phyloP scores from a whole-genome alignment of 306 rosid species.

The Gastrolobium bilobum region DNA sequence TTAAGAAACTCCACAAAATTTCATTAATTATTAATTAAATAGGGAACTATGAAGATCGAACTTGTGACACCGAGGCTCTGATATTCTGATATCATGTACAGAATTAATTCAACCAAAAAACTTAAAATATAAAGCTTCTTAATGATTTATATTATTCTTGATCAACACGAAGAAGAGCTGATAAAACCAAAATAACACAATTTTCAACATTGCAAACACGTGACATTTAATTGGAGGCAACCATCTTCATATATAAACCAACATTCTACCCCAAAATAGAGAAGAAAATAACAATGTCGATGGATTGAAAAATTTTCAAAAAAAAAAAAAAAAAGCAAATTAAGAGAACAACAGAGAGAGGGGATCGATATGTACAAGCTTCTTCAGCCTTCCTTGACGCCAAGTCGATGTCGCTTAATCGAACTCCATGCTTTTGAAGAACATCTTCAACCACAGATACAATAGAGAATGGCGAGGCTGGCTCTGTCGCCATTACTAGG shows the following conservation, averaged over 20 bases:
- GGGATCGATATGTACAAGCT: slow-evolving; percentile 59
- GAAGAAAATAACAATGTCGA: not conserved
- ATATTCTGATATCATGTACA: no score
- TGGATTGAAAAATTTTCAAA: not conserved
- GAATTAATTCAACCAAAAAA: no score
- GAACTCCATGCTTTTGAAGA: slow-evolving; percentile 71
- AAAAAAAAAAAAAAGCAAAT: not conserved
- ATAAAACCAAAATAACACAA: not conserved
- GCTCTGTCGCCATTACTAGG: slow-evolving; percentile 67
- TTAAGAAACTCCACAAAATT: no score
- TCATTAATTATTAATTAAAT: no score
- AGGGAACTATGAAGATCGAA: no score
- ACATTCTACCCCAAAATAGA: not conserved
- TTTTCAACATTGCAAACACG: not conserved
- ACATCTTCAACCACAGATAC: slow-evolving; percentile 79
- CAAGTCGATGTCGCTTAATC: slow-evolving; percentile 54
- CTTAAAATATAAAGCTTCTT: no score
- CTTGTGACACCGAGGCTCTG: no score
- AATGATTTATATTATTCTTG: no score
- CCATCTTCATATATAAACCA: not conserved
- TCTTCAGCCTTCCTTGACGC: slow-evolving; percentile 80
- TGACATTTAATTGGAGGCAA: not conserved
- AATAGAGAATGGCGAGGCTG: slow-evolving; percentile 65
- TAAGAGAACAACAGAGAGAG: not conserved
- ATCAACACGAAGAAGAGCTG: no score